Conservation (phyloP, 306 rosid genomes). For the Lathyrus oleraceus region DNA sequence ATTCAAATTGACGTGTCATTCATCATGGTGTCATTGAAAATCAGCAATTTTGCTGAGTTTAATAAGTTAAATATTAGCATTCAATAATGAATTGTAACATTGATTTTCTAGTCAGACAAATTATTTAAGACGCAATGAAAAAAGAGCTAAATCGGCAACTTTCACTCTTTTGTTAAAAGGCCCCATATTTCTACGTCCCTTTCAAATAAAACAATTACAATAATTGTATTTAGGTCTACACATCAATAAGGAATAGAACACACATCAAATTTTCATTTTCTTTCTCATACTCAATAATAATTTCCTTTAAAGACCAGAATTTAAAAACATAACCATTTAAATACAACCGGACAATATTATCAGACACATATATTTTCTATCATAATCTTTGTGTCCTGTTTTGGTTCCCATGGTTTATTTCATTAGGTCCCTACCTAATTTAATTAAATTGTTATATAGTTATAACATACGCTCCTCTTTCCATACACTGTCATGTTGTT, state of each 20-base stretch:
- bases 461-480: slow-evolving; percentile 44
- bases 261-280: slow-evolving; percentile 31
- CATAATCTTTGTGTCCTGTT: slow-evolving; percentile 34
- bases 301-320: slow-evolving; percentile 29
- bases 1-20: neutral
- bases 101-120: neutral
- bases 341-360: slow-evolving; percentile 38
- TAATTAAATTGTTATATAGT: slow-evolving; percentile 11
- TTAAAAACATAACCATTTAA: slow-evolving; percentile 35
- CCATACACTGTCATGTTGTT: slow-evolving; percentile 36
- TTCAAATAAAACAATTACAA: neutral
- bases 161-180: slow-evolving; percentile 22
- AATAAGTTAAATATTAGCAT: too few relatives aligned
- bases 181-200: slow-evolving; percentile 21
- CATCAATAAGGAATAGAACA: slow-evolving; percentile 38
- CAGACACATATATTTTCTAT: slow-evolving; percentile 31
- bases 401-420: slow-evolving; percentile 28
- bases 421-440: slow-evolving; percentile 42
- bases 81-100: neutral
- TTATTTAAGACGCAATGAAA: slow-evolving; percentile 14
- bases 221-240: slow-evolving; percentile 14
- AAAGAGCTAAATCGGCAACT: neutral
- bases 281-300: slow-evolving; percentile 39
- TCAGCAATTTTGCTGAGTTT: neutral
- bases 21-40: slow-evolving; percentile 29